These are phyloP conservation scores for Melanopsichium pennsylvanicum DNA, from an alignment of 1,284 basidiomycete genomes.

Conservation along the genomic window DNA sequence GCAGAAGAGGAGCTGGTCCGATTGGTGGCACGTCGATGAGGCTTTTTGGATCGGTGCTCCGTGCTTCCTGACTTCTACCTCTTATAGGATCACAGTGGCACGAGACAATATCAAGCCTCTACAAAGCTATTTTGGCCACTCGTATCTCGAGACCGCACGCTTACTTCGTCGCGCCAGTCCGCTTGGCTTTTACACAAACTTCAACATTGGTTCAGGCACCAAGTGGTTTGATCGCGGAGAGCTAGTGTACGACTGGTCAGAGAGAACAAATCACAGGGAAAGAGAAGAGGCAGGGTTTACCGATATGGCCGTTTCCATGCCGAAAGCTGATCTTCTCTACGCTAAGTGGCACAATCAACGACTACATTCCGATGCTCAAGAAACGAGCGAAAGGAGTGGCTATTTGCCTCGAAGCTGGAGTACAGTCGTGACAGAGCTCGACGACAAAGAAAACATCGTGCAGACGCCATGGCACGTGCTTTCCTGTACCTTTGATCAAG, in stretches of 20 bases:
- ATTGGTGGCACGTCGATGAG: constrained; percentile 53
- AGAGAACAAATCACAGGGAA: background rate
- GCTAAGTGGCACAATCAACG: constrained; percentile 11
- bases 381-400: no score
- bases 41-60: constrained; percentile 31
- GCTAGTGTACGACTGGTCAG: constrained; percentile 23
- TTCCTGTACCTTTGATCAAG: constrained; percentile 14
- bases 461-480: no score
- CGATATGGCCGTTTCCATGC: constrained; percentile 38
- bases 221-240: constrained; percentile 46
- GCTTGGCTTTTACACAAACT: constrained; percentile 44
- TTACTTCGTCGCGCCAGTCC: background rate
- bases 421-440: no score
- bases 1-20: constrained; percentile 31
- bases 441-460: no score
- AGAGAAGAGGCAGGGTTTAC: constrained; percentile 24
- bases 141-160: constrained; percentile 1
- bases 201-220: constrained; percentile 47
- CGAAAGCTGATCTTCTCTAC: constrained; percentile 40
- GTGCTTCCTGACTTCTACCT: background rate
- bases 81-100: background rate
- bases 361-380: no score
- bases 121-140: constrained; percentile 15
- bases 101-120: constrained; percentile 6
- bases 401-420: no score